Percentiles rank a stretch among this genome's conserved stretches.
Conservation (phyloP, 129 eudicot species). For the Chrysanthemum seticuspe region DNA sequence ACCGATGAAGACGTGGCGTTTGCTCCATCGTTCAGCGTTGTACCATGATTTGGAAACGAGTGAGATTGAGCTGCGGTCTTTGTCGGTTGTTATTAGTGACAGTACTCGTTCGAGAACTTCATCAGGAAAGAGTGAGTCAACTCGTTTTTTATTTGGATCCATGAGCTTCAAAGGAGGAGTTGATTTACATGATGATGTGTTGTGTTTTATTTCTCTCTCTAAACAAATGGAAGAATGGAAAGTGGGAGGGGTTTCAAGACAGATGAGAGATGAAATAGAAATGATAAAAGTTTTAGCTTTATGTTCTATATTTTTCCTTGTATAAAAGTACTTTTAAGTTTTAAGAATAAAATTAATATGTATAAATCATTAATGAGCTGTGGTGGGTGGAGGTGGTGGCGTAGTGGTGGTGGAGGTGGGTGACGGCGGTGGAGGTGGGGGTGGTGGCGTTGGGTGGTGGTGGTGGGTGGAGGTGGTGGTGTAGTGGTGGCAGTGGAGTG, state of each 20-base stretch:
- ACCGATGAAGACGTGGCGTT: conserved; percentile 70
- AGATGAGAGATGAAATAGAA: conserved; percentile 14
- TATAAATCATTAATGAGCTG: too few relatives aligned
- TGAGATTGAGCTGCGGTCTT: conserved; percentile 69
- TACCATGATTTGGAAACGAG: conserved; percentile 82
- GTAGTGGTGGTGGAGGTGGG: too few relatives aligned
- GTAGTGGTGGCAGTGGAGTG: too few relatives aligned
- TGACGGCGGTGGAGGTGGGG: too few relatives aligned
- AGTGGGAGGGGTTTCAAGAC: conserved; percentile 12
- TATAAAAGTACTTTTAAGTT: too few relatives aligned
- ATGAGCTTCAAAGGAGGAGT: conserved; percentile 8
- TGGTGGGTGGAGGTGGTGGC: too few relatives aligned
- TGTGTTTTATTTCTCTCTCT: conserved; percentile 15
- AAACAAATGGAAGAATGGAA: conserved; percentile 6
- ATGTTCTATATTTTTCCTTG: too few relatives aligned
- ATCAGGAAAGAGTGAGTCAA: conserved; percentile 50
- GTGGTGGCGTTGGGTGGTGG: too few relatives aligned
- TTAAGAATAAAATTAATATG: too few relatives aligned
- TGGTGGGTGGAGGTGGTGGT: too few relatives aligned
- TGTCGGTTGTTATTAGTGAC: conserved; percentile 46
- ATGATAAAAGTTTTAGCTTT: too few relatives aligned
- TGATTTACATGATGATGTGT: conserved; percentile 29
- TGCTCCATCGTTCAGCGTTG: conserved; percentile 74
- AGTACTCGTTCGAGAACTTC: conserved; percentile 71
- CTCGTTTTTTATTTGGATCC: conserved; percentile 46